Percentiles rank a stretch among this genome's conserved stretches.
These are phyloP conservation scores for Pyricularia pennisetigena DNA, from an alignment of 2,329 filamentous ascomycete species.

Conservation along the genomic window DNA sequence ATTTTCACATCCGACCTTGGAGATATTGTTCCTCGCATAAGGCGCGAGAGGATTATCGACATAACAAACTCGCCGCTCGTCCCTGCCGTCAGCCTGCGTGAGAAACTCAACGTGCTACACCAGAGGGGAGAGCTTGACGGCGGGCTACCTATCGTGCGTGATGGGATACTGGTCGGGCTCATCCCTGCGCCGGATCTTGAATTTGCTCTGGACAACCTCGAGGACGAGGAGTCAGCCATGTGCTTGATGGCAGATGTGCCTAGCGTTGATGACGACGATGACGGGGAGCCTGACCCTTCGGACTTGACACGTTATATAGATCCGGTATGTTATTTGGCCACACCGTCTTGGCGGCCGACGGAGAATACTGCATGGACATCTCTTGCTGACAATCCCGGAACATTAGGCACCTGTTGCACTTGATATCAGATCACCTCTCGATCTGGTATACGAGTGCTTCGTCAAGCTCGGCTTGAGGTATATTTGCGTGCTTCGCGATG, in stretches of 20 bases:
- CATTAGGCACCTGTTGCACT: constrained; percentile 69
- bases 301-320: constrained; percentile 92
- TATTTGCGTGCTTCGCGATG: constrained; percentile 79
- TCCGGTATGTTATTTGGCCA: constrained; percentile 43
- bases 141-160: constrained; percentile 74
- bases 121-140: constrained; percentile 84
- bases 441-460: constrained; percentile 93
- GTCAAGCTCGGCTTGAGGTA: constrained; percentile 88
- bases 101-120: constrained; percentile 74
- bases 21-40: constrained; percentile 72
- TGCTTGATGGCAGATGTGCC: constrained; percentile 73
- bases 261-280: constrained; percentile 54
- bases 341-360: background rate
- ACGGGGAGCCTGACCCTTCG: constrained; percentile 51
- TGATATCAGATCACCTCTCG: constrained; percentile 84
- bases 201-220: constrained; percentile 78
- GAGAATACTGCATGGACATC: background rate
- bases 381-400: constrained; percentile 8
- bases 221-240: constrained; percentile 60
- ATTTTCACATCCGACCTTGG: constrained; percentile 81
- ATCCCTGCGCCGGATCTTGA: constrained; percentile 93
- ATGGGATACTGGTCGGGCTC: constrained; percentile 73
- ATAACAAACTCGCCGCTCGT: constrained; percentile 76
- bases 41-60: constrained; percentile 74
- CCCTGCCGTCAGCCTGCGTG: constrained; percentile 63